Evolutionary conservation across 202 grass and related monocot species (phyloP), one percentile per base, ranked within the genome.

Genomic region (Schoenoplectus tabernaemontani): DNA sequence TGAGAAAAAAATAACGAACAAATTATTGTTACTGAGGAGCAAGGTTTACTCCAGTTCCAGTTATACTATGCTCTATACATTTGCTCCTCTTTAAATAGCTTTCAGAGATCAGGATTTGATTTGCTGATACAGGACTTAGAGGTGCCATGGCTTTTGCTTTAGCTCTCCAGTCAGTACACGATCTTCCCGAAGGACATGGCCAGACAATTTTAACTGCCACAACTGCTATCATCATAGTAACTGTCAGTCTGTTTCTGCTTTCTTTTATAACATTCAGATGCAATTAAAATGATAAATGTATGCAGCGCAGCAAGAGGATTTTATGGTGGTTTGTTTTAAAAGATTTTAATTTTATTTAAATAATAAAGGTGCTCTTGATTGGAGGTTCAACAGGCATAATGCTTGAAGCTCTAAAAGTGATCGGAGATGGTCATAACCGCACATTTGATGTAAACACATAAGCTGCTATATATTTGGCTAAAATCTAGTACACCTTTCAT

Each of bases 121-220:
- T 59, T 84, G 59, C 12, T 39, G 8, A 65, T 71, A 56, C 61
- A 97, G 91, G 91, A 70, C 91, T 97, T 65, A 88, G 93, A 84
- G 93, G 93, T 36, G 93, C 93, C 28, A 97, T 97, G 93, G 93
- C 93, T 78, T 97, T 97, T 90, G 93, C 93, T 6, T 87, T 97
- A 61, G 93, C 93, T 73, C 87, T 97, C 85, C 93, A 91, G 69
- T 97, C 91, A 59, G 84, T 90, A 79, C 93, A 97, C 82, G 93
- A 97, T 85, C 91, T 97, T 88, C 87, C 93, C 39, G 84, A 84
- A 30, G 89, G 91, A 65, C 93, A 91, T 20, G 89, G 93, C 20
- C 78, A 93, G 73, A 97, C 91, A 72, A 97, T 97, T 82, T 87
- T 97, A 48, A 93, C 91, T 7, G 82, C 93, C 65, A 97, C 93